Base-by-base conservation (phyloP, 2,329 filamentous ascomycete species). In the Penicillium psychrosexuale region DNA sequence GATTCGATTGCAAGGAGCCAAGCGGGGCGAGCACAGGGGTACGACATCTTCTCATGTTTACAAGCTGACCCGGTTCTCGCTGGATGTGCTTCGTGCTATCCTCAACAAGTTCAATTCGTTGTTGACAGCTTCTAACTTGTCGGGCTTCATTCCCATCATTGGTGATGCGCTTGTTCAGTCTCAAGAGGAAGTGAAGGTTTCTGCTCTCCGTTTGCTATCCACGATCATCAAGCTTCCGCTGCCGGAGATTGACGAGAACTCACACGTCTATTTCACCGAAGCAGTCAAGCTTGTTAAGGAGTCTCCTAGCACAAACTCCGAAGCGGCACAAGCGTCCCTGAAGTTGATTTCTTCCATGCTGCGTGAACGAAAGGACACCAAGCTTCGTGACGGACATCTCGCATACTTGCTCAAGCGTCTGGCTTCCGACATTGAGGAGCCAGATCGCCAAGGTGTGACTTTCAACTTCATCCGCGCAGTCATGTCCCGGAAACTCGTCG, bases 401-500 rank as follows among this genome's bases (percentile, higher is more conserved):
- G 91, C 94, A 42, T 87, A 91, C 71, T 77, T 99, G 2, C 83
- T 97, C 4, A 84, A 86, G 58, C 89, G 90, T 56, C 78, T 97
- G 48, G 89, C 91, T 64, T 86, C 91, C 28, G 93, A 97, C 67
- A 82, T 99, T 45, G 96, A 95, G 30, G 91, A 97, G 69, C 91
- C 93, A 4, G 87, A 96, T 61, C 87, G 92, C 57, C 90, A 96
- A 60, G 92, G 96, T 63, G 85, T 96, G 39, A 94, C 91, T 0
- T 99, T 99, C 77, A 96, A 90, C 67, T 97, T 99, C 73, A 76
- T 99, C 55, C 88, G 92, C 39, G 89, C 91, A 0, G 86, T 97
- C 27, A 83, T 99, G 68, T 88, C 90, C 50, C 85, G 92, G 17
- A 93, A 89, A 69, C 81, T 97, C 40, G 83, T 96, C 66, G 91